Evolutionary conservation across 2,329 filamentous ascomycete species (phyloP), one percentile per base, ranked within the genome.

Genomic region (Neurospora crassa): DNA sequence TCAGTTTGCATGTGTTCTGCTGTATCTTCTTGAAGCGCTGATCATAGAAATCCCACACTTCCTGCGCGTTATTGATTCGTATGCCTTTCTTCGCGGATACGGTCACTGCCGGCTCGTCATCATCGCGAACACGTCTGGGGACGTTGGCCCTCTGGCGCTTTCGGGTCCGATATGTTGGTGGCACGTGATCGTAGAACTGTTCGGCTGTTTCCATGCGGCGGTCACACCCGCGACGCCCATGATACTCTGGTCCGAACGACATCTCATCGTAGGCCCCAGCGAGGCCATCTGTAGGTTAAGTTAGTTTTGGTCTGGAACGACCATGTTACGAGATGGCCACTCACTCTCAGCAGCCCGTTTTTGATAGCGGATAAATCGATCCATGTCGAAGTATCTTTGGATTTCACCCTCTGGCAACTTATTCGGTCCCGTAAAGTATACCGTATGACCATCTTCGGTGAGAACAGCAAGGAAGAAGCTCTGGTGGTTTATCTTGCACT

Each of bases 1-100:
- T 89, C 37, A 89, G 82, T 79, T 93, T 93, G 80, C 90, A 91
- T 7, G 89, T 87, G 1, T 88, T 86, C 76, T 94, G 91, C 76
- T 93, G 91, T 75, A 91, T 87, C 71, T 87, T 86, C 73, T 87
- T 88, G 77, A 93, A 89, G 0, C 88, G 82, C 53, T 85, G 83
- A 68, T 86, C 83, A 74, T 91, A 91, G 73, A 90, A 90, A 10
- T 82, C 82, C 80, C 85, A 86, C 1, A 91, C 82, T 1, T 84
- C 84, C 2, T 84, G 79, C 1, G 82, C 78, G 72, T 91, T 84
- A 24, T 85, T 83, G 67, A 91, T 85, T 53, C 80, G 82, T 63
- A 91, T 82, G 1, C 81, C 78, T 67, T 79, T 83, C 70, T 81
- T 84, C 0, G 81, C 77, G 2, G 81, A 78, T 5, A 74, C 73